phyloP scores from a whole-genome alignment of 306 rosid genomes.

The Quercus robur region DNA sequence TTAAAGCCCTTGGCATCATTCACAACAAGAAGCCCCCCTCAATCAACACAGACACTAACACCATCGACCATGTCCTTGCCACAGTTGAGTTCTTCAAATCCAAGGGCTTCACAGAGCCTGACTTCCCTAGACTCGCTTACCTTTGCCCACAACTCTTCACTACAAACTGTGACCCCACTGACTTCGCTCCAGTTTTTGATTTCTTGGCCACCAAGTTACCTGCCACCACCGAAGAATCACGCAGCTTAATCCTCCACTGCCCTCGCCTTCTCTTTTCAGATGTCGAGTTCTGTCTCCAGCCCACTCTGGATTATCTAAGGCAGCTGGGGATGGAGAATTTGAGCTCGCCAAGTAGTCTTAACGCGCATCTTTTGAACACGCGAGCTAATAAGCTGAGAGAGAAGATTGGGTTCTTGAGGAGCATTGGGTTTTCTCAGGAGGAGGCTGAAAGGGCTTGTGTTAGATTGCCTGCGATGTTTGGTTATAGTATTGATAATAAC shows the following conservation, averaged over 20 bases:
- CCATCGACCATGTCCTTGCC: constrained; percentile 46
- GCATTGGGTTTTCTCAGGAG: constrained; percentile 47
- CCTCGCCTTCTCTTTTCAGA: constrained; percentile 65
- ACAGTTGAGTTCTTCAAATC: constrained; percentile 67
- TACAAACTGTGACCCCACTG: constrained; percentile 33
- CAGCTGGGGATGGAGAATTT: constrained; percentile 43
- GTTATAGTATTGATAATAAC: constrained; percentile 64
- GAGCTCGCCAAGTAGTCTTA: constrained; percentile 43
- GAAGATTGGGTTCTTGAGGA: constrained; percentile 45
- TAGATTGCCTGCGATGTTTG: constrained; percentile 69
- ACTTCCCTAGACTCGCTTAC: constrained; percentile 57
- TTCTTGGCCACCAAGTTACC: constrained; percentile 48
- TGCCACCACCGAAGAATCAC: constrained; percentile 37
- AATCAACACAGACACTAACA: constrained; percentile 39
- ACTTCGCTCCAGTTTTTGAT: constrained; percentile 48
- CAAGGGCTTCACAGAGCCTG: constrained; percentile 68
- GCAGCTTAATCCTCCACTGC: constrained; percentile 60
- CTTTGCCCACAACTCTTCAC: constrained; percentile 60
- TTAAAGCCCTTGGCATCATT: constrained; percentile 54
- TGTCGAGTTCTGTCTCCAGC: constrained; percentile 63
- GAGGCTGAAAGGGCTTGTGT: constrained; percentile 48
- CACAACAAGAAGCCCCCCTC: constrained; percentile 46
- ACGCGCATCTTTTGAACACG: constrained; percentile 69
- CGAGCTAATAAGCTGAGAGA: constrained; percentile 53
- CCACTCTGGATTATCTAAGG: constrained; percentile 54